Evolutionary conservation across 2,329 filamentous ascomycete genomes (phyloP).

Genomic region (Dothideomycetes sp.): DNA sequence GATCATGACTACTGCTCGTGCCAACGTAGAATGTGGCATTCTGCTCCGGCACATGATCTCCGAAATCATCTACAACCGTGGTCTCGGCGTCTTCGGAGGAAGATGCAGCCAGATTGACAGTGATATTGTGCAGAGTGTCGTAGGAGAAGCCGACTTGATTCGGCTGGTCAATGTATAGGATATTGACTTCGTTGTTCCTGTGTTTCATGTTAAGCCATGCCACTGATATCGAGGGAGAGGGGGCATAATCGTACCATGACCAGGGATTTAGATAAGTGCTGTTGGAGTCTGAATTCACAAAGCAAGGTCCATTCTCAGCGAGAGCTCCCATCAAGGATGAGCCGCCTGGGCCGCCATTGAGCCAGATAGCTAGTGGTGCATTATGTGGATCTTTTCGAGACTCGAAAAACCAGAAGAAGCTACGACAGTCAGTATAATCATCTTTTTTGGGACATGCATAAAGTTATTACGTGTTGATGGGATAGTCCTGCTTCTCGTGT

Average conservation of each 20-base stretch:
- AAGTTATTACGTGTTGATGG: slow-evolving; percentile 18
- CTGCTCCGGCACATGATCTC: slow-evolving; percentile 24
- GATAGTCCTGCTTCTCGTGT: slow-evolving; percentile 15
- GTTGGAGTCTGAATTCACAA: slow-evolving; percentile 42
- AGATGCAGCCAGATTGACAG: slow-evolving; percentile 6
- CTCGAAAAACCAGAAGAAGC: slow-evolving; percentile 54
- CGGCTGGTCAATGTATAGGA: slow-evolving; percentile 56
- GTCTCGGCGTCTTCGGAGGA: slow-evolving; percentile 6
- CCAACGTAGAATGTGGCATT: slow-evolving; percentile 30
- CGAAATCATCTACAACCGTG: slow-evolving; percentile 15
- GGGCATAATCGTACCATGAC: slow-evolving; percentile 56
- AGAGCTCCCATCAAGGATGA: slow-evolving; percentile 40
- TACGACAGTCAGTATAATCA: slow-evolving; percentile 18
- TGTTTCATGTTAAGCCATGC: slow-evolving; percentile 1
- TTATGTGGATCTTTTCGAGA: slow-evolving; percentile 40
- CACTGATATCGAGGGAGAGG: not conserved
- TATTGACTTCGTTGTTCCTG: slow-evolving; percentile 22
- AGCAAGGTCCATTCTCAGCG: slow-evolving; percentile 44
- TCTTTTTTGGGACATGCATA: slow-evolving; percentile 16
- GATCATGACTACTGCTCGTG: slow-evolving; percentile 48
- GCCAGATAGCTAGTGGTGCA: slow-evolving; percentile 45
- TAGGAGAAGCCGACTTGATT: slow-evolving; percentile 43
- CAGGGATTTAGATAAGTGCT: slow-evolving; percentile 42
- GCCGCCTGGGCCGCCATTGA: slow-evolving; percentile 47
- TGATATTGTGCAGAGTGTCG: slow-evolving; percentile 20